Evolutionary conservation across 176 grass and related monocot species (phyloP).

Genomic region (Juncus inflexus): DNA sequence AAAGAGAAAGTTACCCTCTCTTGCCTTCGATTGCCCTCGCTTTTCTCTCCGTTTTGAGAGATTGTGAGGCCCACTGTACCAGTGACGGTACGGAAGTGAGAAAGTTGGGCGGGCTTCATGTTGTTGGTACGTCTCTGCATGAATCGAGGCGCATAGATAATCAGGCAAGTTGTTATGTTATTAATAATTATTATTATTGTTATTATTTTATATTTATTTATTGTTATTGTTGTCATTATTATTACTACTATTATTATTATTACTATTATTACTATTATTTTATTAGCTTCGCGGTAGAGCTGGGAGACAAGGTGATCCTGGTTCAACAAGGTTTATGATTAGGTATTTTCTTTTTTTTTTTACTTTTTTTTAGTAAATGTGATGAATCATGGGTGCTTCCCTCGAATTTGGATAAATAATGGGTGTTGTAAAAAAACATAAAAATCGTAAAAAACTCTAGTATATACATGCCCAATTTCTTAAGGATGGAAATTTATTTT

Average conservation of each 20-base stretch:
- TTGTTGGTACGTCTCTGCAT: conserved; percentile 92
- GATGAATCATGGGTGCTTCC: background rate
- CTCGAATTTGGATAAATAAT: too few relatives aligned
- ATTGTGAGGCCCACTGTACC: conserved; percentile 78
- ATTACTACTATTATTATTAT: background rate
- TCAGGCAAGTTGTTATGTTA: conserved; percentile 55
- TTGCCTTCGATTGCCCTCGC: conserved; percentile 59
- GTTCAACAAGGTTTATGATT: conserved; percentile 97
- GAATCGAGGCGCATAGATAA: conserved; percentile 97
- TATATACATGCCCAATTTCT: too few relatives aligned
- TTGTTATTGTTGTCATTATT: background rate
- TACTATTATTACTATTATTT: conserved; percentile 15
- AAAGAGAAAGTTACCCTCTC: conserved; percentile 56
- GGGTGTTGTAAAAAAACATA: too few relatives aligned
- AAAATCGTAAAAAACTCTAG: too few relatives aligned
- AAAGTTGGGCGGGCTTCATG: conserved; percentile 91
- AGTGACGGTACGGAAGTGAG: conserved; percentile 81
- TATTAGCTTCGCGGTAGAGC: conserved; percentile 83
- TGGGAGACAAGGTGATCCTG: conserved; percentile 97
- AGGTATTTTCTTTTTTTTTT: conserved; percentile 44
- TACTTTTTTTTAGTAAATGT: background rate
- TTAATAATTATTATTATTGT: background rate
- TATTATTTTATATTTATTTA: too few relatives aligned
- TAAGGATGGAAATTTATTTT: conserved; percentile 2
- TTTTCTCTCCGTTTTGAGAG: conserved; percentile 70